A percentile compares a stretch with the other conserved stretches of the same genome.
Conservation (phyloP, 805 yeast genomes). For the Pichia nanzhaoensis region DNA sequence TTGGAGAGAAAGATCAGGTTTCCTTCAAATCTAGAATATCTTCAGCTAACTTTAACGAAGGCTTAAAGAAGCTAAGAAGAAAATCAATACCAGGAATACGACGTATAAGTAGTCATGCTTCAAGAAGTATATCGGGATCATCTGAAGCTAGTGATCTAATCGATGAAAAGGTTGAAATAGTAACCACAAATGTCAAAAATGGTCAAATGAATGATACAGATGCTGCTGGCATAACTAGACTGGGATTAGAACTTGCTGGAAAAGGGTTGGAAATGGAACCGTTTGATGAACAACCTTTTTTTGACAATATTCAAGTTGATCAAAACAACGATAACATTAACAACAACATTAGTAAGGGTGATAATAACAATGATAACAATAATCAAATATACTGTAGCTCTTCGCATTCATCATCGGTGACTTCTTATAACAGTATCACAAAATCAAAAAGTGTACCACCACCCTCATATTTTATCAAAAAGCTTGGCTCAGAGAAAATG, state of each 20-base stretch:
- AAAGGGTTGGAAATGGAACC: slow-evolving; percentile 13
- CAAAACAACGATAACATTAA: neutral
- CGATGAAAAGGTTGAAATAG: neutral
- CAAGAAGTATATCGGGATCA: neutral
- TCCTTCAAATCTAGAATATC: neutral
- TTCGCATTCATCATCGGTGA: slow-evolving; percentile 4
- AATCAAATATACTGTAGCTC: neutral
- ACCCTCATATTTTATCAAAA: slow-evolving; percentile 41
- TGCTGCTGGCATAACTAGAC: slow-evolving; percentile 17
- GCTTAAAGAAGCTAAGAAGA: neutral
- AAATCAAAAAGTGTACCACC: slow-evolving; percentile 13
- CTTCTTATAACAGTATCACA: neutral
- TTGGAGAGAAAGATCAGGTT: no score
- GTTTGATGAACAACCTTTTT: neutral
- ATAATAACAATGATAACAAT: no score
- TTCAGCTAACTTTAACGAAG: neutral
- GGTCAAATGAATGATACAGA: neutral
- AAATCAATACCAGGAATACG: neutral
- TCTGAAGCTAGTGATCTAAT: neutral
- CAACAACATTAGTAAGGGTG: neutral
- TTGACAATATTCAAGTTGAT: neutral
- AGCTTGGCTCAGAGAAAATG: slow-evolving; percentile 32
- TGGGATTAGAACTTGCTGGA: slow-evolving; percentile 30
- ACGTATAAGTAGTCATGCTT: neutral
- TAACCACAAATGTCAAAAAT: neutral